Percentiles rank a stretch among this genome's conserved stretches.
These are phyloP conservation scores for Chytridiales sp. DNA, from an alignment of 371 early-diverging fungal species.

Conservation along the genomic window DNA sequence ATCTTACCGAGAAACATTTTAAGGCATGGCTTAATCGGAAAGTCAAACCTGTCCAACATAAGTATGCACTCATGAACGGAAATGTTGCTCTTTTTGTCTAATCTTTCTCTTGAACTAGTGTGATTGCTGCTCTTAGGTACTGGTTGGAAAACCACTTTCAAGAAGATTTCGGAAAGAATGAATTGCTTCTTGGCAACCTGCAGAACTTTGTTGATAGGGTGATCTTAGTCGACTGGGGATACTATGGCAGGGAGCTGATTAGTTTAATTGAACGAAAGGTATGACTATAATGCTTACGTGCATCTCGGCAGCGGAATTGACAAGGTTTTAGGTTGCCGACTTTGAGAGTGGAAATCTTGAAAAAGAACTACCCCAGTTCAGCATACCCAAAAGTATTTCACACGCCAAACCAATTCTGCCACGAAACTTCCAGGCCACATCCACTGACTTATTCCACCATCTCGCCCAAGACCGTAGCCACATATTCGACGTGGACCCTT, in stretches of 20 bases:
- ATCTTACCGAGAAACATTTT: constrained; percentile 42
- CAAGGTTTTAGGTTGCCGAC: neutral
- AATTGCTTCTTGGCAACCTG: constrained; percentile 31
- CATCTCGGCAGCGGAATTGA: no score
- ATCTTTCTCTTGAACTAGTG: constrained; percentile 17
- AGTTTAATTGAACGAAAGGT: constrained; percentile 34
- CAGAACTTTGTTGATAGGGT: constrained; percentile 45
- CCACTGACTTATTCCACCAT: constrained; percentile 7
- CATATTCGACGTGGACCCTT: constrained; percentile 50
- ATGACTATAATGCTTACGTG: no score
- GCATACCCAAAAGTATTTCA: neutral
- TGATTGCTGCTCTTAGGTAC: constrained; percentile 35
- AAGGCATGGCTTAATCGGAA: constrained; percentile 42
- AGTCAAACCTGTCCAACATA: constrained; percentile 44
- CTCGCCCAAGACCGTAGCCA: constrained; percentile 3
- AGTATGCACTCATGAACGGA: constrained; percentile 24
- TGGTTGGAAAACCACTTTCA: constrained; percentile 52
- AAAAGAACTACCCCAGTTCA: no score
- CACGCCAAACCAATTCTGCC: neutral
- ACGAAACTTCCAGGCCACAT: neutral
- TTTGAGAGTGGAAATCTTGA: no score
- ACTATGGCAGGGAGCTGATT: constrained; percentile 28
- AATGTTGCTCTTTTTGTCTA: neutral
- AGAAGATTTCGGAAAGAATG: constrained; percentile 48
- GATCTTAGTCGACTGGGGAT: constrained; percentile 42